These are phyloP conservation scores for Cryphonectria naterciae DNA, from an alignment of 2,329 filamentous ascomycete genomes.

Conservation along the genomic window DNA sequence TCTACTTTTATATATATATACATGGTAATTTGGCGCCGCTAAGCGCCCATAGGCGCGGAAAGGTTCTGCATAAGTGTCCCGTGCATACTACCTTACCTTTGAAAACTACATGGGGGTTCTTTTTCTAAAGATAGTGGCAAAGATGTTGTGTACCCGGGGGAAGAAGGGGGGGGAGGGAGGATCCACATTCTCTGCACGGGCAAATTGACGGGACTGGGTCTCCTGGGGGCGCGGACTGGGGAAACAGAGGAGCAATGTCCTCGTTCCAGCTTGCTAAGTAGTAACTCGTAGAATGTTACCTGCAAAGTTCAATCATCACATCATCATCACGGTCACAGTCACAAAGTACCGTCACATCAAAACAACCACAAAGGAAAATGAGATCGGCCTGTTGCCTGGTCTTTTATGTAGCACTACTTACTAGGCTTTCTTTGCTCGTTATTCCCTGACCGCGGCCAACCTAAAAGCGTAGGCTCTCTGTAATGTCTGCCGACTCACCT, in stretches of 20 bases:
- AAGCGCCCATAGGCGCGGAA: slow-evolving; percentile 10
- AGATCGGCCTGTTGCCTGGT: neutral
- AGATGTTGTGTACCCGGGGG: neutral
- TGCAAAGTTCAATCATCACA: neutral
- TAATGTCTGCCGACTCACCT: neutral
- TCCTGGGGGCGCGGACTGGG: neutral
- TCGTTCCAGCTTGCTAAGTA: neutral
- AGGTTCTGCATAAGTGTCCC: neutral
- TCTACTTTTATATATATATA: neutral
- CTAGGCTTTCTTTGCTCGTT: neutral
- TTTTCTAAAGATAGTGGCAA: slow-evolving; percentile 14
- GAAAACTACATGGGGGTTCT: neutral
- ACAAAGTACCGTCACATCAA: neutral
- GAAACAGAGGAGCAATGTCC: neutral
- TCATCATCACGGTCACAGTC: neutral
- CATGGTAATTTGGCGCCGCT: neutral
- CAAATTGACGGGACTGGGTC: neutral
- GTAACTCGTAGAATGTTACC: neutral
- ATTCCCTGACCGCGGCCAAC: neutral
- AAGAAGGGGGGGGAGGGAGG: neutral
- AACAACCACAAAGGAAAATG: neutral
- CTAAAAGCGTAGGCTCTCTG: neutral
- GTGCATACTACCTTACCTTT: neutral
- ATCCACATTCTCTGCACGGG: slow-evolving; percentile 2
- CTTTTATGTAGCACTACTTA: neutral